Conservation (phyloP, 2,329 filamentous ascomycete genomes). For the Sphaceloma murrayae region DNA sequence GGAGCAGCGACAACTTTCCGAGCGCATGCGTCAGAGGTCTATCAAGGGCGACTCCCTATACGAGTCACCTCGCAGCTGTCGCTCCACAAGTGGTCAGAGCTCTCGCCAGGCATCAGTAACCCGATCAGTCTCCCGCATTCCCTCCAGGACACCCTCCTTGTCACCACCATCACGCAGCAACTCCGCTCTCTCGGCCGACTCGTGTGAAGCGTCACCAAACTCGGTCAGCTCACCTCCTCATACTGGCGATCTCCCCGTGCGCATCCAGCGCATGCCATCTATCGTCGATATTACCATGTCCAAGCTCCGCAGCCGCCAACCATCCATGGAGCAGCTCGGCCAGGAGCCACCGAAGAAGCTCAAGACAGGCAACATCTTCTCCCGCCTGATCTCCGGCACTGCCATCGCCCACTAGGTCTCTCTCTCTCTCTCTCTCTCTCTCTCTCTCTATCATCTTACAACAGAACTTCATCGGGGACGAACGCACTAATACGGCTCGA, state of each 20-base stretch:
- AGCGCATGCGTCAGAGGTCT: conserved; percentile 29
- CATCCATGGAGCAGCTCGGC: conserved; percentile 25
- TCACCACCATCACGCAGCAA: conserved; percentile 38
- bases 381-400: conserved; percentile 30
- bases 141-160: conserved; percentile 41
- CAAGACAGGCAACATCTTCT: conserved; percentile 31
- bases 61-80: conserved; percentile 30
- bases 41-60: conserved; percentile 25
- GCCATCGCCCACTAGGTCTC: conserved; percentile 18
- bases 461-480: conserved; percentile 7
- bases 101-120: conserved; percentile 14
- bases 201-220: conserved; percentile 27
- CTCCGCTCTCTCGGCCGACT: conserved; percentile 29
- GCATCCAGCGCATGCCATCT: conserved; percentile 33
- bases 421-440: too few relatives aligned
- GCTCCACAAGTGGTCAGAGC: conserved; percentile 24
- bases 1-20: conserved; percentile 28
- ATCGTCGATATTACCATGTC: conserved; percentile 34
- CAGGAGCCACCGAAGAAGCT: conserved; percentile 30
- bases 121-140: conserved; percentile 16
- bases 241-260: conserved; percentile 24
- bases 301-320: conserved; percentile 16
- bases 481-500: conserved; percentile 16
- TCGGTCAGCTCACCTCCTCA: conserved; percentile 28
- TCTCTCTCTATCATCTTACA: conserved; percentile 12